Evolutionary conservation across 2,329 filamentous ascomycete species (phyloP), one percentile per base, ranked within the genome.

Genomic region (Podosphaera fusca): DNA sequence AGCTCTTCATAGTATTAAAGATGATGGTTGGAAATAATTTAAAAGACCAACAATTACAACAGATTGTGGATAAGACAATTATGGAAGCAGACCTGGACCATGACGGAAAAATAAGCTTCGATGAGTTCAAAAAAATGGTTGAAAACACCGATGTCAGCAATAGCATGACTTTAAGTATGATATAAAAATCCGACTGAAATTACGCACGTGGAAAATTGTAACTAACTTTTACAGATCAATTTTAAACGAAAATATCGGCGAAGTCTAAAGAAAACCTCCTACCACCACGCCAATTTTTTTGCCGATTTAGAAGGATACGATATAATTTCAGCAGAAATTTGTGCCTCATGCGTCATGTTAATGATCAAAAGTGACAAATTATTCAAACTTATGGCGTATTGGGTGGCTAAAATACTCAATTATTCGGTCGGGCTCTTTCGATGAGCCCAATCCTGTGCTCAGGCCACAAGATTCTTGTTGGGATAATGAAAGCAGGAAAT

Each of bases 21-120:
- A 98, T 98, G 92, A 98, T 98, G 92, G 92, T 98, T 55, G 92
- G 92, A 59, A 95, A 86, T 74, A 98, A 98, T 71, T 74, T 98
- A 67, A 98, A 98, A 77, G 92, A 98, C 70, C 87, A 95, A 72
- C 92, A 98, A 74, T 74, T 98, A 69, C 92, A 98, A 74, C 92
- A 90, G 80, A 98, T 98, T 69, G 92, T 98, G 64, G 92, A 98
- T 75, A 98, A 98, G 81, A 98, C 92, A 59, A 96, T 98, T 70
- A 96, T 96, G 92, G 92, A 98, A 74, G 92, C 92, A 54, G 92
- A 98, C 71, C 77, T 89, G 64, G 92, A 98, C 71, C 82, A 82
- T 60, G 92, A 98, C 70, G 92, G 92, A 67, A 94, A 94, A 77
- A 96, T 98, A 70, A 95, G 87, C 75, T 98, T 98, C 67, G 88